Percentiles rank a stretch among this genome's conserved stretches.
These are phyloP conservation scores for Huiozyma sinensis DNA, from an alignment of 805 yeast genomes.

Conservation along the genomic window DNA sequence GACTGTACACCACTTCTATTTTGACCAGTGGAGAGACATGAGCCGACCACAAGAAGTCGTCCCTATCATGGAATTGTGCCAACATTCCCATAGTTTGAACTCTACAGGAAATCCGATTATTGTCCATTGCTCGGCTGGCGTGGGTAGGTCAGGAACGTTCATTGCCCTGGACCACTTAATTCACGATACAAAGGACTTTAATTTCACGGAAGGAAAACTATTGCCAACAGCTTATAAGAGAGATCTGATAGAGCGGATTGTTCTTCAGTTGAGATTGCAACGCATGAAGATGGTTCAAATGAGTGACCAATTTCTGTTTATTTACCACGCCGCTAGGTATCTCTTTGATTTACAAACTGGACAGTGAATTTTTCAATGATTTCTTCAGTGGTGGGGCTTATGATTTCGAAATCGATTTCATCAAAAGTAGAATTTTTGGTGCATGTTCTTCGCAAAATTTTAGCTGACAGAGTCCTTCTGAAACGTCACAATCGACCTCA, in stretches of 20 bases:
- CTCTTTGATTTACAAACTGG: conserved; percentile 3
- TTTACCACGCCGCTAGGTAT: conserved; percentile 26
- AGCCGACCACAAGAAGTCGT: conserved; percentile 41
- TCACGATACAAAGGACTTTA: conserved; percentile 21
- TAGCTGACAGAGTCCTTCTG: no score
- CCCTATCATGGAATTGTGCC: conserved; percentile 25
- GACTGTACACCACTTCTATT: conserved; percentile 52
- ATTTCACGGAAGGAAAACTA: not conserved
- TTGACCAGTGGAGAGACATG: conserved; percentile 78
- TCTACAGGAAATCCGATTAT: conserved; percentile 40
- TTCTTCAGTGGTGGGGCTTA: no score
- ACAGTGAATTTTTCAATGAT: not conserved
- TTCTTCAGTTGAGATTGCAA: conserved; percentile 24
- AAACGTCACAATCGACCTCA: no score
- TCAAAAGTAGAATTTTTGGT: no score
- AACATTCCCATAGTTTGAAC: conserved; percentile 23
- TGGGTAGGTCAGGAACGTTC: conserved; percentile 91
- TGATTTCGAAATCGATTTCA: no score
- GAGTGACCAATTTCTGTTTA: conserved; percentile 25
- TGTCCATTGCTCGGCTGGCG: conserved; percentile 95
- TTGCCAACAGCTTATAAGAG: conserved; percentile 10
- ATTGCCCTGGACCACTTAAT: conserved; percentile 37
- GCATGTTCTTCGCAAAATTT: no score
- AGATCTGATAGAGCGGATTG: conserved; percentile 27
- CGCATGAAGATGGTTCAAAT: conserved; percentile 29